Evolutionary conservation across 768 basidiomycete species (phyloP).

Genomic region (Phaffia tasmanica): DNA sequence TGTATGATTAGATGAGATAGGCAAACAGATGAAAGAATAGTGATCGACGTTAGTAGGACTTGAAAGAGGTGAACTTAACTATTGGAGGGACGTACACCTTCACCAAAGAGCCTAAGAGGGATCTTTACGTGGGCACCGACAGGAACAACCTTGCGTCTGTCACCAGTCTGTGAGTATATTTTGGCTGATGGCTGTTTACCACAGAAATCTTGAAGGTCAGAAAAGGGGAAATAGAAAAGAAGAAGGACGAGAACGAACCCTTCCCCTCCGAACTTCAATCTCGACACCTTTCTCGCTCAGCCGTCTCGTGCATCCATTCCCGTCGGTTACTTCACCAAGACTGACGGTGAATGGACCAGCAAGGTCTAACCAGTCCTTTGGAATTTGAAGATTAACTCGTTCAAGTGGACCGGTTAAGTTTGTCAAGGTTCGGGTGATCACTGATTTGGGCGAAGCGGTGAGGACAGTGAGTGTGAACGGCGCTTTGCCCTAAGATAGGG

Average conservation of each 20-base stretch:
- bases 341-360: slow-evolving; percentile 32
- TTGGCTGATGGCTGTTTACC: background rate
- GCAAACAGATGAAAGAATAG: background rate
- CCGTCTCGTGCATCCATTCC: slow-evolving; percentile 69
- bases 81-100: slow-evolving; percentile 51
- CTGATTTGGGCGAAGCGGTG: slow-evolving; percentile 23
- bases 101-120: slow-evolving; percentile 78
- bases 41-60: too few species aligned
- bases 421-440: slow-evolving; percentile 30
- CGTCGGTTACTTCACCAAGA: slow-evolving; percentile 71
- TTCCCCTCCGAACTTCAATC: slow-evolving; percentile 70
- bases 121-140: slow-evolving; percentile 62
- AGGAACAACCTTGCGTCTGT: slow-evolving; percentile 51
- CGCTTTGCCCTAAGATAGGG: slow-evolving; percentile 55
- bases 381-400: slow-evolving; percentile 39
- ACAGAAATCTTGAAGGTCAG: background rate
- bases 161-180: slow-evolving; percentile 37
- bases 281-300: slow-evolving; percentile 64
- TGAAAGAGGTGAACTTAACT: too few species aligned
- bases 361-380: slow-evolving; percentile 28
- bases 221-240: background rate
- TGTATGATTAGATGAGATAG: slow-evolving; percentile 35
- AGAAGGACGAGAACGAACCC: slow-evolving; percentile 44
- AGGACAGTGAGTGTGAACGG: slow-evolving; percentile 42
- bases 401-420: slow-evolving; percentile 52